Base-by-base conservation (phyloP, 1,139 yeast species). In the Yamadazyma aaseri region DNA sequence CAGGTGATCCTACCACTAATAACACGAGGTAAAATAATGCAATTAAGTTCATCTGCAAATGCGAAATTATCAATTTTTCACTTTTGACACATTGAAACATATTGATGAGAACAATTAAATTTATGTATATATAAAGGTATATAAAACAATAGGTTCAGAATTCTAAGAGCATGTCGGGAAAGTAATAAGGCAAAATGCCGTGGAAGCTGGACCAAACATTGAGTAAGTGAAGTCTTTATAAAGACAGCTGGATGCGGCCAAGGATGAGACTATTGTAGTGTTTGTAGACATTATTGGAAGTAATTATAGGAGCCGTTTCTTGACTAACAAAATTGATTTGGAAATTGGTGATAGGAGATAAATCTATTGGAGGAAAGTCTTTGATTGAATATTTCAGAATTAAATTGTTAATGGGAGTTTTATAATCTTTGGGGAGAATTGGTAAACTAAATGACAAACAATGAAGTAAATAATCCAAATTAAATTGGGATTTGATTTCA, bases 1-100 rank as follows among this genome's bases (percentile, higher is more conserved):
- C 97, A 0, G 79, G 77, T 0, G 96, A 86, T 0, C 78, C 86
- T 28, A 31, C 18, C 2, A 29, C 36, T 11, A 24, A 4, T 13
- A 13, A 14, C 5, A n/a, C 23, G 15, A 24, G 35, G 27, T 14
- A 26, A 28, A 6, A 33, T 16, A n/a, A 31, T 24, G 16, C 4
- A n/a, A 6, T 9, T 15, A 34, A 21, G 5, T 36, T 32, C 40
- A 36, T 36, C 6, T 3, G 13, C 6, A 7, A 13, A 6, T 25
- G 28, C 28, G 28, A 25, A 25, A 15, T 7, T 13, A 10, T 10
- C n/a, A n/a, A n/a, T n/a, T n/a, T n/a, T n/a, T n/a, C n/a, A n/a
- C n/a, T n/a, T n/a, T n/a, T n/a, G n/a, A n/a, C n/a, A n/a, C n/a
- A n/a, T n/a, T n/a, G n/a, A n/a, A n/a, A n/a, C n/a, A n/a, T n/a